A percentile compares a stretch with the other conserved stretches of the same genome.
Evolutionary conservation across 2,329 filamentous ascomycete species (phyloP).

Genomic region (Beauveria scarabaeidicola): DNA sequence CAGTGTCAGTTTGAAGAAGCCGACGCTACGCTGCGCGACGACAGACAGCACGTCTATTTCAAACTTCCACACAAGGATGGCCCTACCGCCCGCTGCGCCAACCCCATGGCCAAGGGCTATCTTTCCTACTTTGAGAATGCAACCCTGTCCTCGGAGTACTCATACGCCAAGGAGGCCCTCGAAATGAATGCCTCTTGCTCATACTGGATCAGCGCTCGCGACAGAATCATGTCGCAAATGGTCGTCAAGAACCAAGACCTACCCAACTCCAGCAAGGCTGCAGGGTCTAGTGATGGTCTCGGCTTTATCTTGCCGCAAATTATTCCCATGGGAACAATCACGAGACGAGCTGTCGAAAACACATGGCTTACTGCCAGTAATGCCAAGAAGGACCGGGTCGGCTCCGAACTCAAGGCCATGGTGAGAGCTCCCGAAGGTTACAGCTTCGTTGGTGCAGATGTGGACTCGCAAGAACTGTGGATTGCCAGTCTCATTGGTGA

Average conservation of each 20-base stretch:
- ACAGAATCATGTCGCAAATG: constrained; percentile 90
- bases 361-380: constrained; percentile 98
- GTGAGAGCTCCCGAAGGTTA: constrained; percentile 85
- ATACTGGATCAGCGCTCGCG: constrained; percentile 95
- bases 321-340: constrained; percentile 98
- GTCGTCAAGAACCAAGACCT: constrained; percentile 74
- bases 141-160: constrained; percentile 74
- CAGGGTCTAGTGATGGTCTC: constrained; percentile 17
- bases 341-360: constrained; percentile 87
- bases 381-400: constrained; percentile 90
- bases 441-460: constrained; percentile 90
- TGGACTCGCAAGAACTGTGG: constrained; percentile 96
- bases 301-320: constrained; percentile 92
- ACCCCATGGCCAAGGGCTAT: constrained; percentile 86
- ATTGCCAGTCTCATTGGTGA: constrained; percentile 94
- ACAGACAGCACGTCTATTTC: constrained; percentile 63
- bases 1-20: constrained; percentile 74
- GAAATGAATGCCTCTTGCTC: constrained; percentile 99
- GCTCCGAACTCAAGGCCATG: constrained; percentile 96
- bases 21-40: constrained; percentile 54
- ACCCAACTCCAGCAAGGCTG: constrained; percentile 13
- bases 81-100: constrained; percentile 72
- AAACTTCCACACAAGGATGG: constrained; percentile 97
- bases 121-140: constrained; percentile 86
- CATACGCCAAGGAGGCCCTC: constrained; percentile 86